A percentile compares a stretch with the other conserved stretches of the same genome.
These are phyloP conservation scores for Aspergillus udagawae DNA, from an alignment of 2,329 filamentous ascomycete genomes.

Conservation along the genomic window DNA sequence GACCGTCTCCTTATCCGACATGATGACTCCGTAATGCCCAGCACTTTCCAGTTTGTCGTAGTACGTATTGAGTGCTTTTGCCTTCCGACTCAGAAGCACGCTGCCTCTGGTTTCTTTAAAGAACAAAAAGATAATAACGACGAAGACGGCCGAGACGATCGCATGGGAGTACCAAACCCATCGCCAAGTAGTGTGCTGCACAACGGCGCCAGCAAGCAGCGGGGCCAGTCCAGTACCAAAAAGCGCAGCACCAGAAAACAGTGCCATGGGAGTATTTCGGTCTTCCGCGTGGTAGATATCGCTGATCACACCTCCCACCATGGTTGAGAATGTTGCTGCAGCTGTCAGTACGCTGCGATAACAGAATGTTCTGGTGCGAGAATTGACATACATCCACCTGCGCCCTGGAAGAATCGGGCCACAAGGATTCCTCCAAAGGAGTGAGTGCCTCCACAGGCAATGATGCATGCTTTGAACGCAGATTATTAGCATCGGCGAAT, in stretches of 20 bases:
- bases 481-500: slow-evolving; percentile 5
- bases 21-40: slow-evolving; percentile 56
- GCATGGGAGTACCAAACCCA: slow-evolving; percentile 89
- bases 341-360: neutral
- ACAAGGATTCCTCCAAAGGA: slow-evolving; percentile 70
- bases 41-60: slow-evolving; percentile 67
- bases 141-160: slow-evolving; percentile 62
- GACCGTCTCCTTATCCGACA: slow-evolving; percentile 33
- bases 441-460: slow-evolving; percentile 67
- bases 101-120: slow-evolving; percentile 81
- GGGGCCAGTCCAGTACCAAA: slow-evolving; percentile 78
- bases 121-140: slow-evolving; percentile 61
- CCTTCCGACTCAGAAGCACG: slow-evolving; percentile 74
- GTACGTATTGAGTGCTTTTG: slow-evolving; percentile 69
- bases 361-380: neutral
- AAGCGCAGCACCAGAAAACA: slow-evolving; percentile 77
- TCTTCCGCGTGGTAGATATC: slow-evolving; percentile 77
- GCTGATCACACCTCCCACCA: slow-evolving; percentile 87
- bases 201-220: slow-evolving; percentile 65
- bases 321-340: slow-evolving; percentile 67
- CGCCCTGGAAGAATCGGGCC: slow-evolving; percentile 70
- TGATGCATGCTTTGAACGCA: slow-evolving; percentile 51
- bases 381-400: slow-evolving; percentile 62
- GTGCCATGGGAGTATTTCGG: slow-evolving; percentile 82
- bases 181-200: slow-evolving; percentile 65